phyloP scores from a whole-genome alignment of 2,329 filamentous ascomycete species.

The Ophiostoma sp. region DNA sequence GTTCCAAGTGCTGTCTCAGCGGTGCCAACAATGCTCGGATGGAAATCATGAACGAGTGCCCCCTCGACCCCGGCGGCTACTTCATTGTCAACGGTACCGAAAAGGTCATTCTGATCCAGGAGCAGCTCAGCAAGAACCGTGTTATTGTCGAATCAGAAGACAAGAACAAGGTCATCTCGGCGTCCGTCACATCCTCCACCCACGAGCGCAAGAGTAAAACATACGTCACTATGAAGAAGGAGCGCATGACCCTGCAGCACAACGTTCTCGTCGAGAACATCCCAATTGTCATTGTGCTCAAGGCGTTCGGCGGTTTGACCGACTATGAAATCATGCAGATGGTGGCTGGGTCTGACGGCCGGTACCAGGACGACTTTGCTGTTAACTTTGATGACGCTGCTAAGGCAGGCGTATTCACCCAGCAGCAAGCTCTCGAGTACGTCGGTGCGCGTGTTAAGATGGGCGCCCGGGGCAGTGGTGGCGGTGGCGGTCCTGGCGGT shows the following conservation, averaged over 20 bases:
- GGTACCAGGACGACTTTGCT: conserved; percentile 90
- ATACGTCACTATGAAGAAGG: conserved; percentile 91
- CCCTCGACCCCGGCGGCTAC: conserved; percentile 92
- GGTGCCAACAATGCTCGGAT: conserved; percentile 82
- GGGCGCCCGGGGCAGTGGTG: conserved; percentile 55
- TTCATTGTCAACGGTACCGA: conserved; percentile 97
- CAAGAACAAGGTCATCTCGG: conserved; percentile 89
- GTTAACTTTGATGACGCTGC: conserved; percentile 92
- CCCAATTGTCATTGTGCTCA: conserved; percentile 89
- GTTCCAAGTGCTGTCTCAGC: conserved; percentile 82
- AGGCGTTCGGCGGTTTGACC: conserved; percentile 87
- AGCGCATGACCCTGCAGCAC: conserved; percentile 80
- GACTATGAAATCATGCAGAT: conserved; percentile 93
- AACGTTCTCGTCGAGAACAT: conserved; percentile 90
- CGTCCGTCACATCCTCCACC: conserved; percentile 95
- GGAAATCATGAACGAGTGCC: conserved; percentile 90
- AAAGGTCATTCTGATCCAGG: conserved; percentile 97
- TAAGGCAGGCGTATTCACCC: conserved; percentile 78
- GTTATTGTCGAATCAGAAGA: conserved; percentile 91
- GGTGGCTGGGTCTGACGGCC: conserved; percentile 77
- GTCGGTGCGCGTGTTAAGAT: conserved; percentile 85
- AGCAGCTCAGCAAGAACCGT: conserved; percentile 98
- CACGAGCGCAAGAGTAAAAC: conserved; percentile 98
- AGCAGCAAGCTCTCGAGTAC: conserved; percentile 92
- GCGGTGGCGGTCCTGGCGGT: conserved; percentile 24